Percentiles rank a stretch among this genome's conserved stretches.
Conservation (phyloP, 2,329 filamentous ascomycete genomes). For the Epichloe elymi region DNA sequence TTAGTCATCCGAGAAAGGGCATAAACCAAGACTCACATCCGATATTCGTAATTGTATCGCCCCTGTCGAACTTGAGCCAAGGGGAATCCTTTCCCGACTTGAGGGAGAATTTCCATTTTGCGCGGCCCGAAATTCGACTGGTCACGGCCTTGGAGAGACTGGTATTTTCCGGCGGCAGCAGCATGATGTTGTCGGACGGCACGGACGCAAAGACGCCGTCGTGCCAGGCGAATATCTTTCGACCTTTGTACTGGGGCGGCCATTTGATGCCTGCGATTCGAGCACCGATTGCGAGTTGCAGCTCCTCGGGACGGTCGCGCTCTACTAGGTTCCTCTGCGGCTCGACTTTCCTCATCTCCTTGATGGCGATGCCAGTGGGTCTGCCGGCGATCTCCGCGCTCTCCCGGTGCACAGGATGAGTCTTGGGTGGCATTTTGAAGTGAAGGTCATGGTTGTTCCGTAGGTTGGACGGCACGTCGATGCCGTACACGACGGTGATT, state of each 20-base stretch:
- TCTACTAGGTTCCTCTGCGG: conserved; percentile 31
- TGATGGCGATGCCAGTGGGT: conserved; percentile 32
- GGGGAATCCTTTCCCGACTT: conserved; percentile 29
- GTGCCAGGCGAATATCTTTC: conserved; percentile 44
- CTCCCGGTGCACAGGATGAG: conserved; percentile 28
- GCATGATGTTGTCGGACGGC: conserved; percentile 32
- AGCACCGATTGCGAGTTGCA: conserved; percentile 35
- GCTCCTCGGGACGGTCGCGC: conserved; percentile 22
- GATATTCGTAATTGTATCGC: conserved; percentile 55
- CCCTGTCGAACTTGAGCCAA: conserved; percentile 50
- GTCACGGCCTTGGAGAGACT: conserved; percentile 33
- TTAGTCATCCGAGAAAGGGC: neutral
- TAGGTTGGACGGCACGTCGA: conserved; percentile 24
- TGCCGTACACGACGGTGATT: conserved; percentile 32
- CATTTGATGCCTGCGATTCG: conserved; percentile 38
- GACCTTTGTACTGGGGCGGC: conserved; percentile 36
- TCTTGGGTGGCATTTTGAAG: conserved; percentile 26
- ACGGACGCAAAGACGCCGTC: conserved; percentile 38
- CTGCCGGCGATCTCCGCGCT: conserved; percentile 25
- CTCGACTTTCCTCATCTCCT: conserved; percentile 33
- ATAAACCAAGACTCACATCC: conserved; percentile 28
- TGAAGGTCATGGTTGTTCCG: conserved; percentile 41
- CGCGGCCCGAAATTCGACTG: conserved; percentile 33
- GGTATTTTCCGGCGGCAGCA: conserved; percentile 31
- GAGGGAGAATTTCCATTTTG: conserved; percentile 40